phyloP scores from a whole-genome alignment of 2,329 filamentous ascomycete genomes.

The Stagonosporopsis vannaccii region DNA sequence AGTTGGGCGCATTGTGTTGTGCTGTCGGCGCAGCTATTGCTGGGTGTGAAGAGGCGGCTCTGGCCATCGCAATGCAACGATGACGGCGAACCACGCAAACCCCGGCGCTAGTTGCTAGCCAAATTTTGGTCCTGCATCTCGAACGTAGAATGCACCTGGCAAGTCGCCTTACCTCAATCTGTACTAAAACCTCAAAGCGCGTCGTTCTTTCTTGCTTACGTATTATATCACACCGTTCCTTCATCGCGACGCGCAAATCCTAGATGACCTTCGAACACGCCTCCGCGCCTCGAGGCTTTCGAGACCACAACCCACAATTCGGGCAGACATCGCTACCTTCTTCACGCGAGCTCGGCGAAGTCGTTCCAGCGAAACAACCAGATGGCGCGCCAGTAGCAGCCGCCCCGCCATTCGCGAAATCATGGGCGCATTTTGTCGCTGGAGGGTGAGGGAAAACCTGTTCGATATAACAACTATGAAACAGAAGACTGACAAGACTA shows the following conservation, averaged over 20 bases:
- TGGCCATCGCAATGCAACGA: neutral
- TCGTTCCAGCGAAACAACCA: constrained; percentile 56
- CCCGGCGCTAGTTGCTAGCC: constrained; percentile 1
- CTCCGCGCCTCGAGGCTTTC: constrained; percentile 38
- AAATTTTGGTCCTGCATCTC: constrained; percentile 5
- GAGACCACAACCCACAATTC: constrained; percentile 35
- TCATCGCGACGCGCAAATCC: constrained; percentile 20
- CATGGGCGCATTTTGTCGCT: constrained; percentile 91
- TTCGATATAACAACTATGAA: constrained; percentile 32
- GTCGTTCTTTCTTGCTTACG: neutral
- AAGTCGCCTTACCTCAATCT: neutral
- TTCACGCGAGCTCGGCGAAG: constrained; percentile 68
- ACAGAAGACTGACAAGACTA: constrained; percentile 25
- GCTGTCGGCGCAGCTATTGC: constrained; percentile 2
- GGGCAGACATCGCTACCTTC: constrained; percentile 51
- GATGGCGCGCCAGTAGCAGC: constrained; percentile 50
- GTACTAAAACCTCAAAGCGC: neutral
- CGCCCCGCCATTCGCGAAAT: constrained; percentile 65
- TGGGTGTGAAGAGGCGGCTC: constrained; percentile 8
- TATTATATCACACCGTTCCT: neutral
- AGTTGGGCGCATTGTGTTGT: constrained; percentile 47
- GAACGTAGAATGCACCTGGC: neutral
- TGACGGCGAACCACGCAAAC: constrained; percentile 9
- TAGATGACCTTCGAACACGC: constrained; percentile 49
- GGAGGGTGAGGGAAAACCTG: constrained; percentile 70